A percentile compares a stretch with the other conserved stretches of the same genome.
Conservation (phyloP, 305 asterid genomes). For the Solanum hybrid region DNA sequence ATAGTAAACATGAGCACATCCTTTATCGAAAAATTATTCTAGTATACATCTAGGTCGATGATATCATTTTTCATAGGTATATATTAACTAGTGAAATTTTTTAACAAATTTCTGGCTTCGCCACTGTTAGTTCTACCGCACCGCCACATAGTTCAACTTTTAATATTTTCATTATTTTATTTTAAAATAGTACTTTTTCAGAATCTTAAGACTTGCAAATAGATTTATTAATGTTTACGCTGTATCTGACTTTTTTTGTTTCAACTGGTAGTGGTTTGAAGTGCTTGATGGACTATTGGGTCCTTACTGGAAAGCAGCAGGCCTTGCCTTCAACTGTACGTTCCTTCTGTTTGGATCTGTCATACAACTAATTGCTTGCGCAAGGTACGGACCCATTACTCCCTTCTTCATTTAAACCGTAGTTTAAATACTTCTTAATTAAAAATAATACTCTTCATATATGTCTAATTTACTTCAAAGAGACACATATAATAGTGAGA, state of each 20-base stretch:
- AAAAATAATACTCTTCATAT: background rate
- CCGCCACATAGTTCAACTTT: background rate
- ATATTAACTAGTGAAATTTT: background rate
- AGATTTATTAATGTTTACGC: background rate
- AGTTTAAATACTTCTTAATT: background rate
- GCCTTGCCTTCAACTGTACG: constrained; percentile 87
- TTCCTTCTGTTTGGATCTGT: constrained; percentile 91
- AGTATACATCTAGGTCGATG: too few species aligned
- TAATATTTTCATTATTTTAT: background rate
- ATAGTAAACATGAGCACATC: background rate
- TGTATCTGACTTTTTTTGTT: background rate
- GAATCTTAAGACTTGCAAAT: background rate
- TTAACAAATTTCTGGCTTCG: background rate
- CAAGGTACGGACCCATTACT: constrained; percentile 36
- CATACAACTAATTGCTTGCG: constrained; percentile 92
- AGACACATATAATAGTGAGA: background rate
- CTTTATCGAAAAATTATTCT: background rate
- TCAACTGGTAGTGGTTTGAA: constrained; percentile 67
- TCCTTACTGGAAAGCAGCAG: constrained; percentile 81
- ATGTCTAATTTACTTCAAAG: background rate
- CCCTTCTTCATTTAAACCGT: background rate
- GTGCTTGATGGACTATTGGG: constrained; percentile 88
- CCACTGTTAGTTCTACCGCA: too few species aligned
- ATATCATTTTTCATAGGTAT: too few species aligned
- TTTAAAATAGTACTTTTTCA: background rate